Percentiles rank a stretch among this genome's conserved stretches.
Evolutionary conservation across 805 yeast genomes (phyloP).

Genomic region (Starmerella floricola): DNA sequence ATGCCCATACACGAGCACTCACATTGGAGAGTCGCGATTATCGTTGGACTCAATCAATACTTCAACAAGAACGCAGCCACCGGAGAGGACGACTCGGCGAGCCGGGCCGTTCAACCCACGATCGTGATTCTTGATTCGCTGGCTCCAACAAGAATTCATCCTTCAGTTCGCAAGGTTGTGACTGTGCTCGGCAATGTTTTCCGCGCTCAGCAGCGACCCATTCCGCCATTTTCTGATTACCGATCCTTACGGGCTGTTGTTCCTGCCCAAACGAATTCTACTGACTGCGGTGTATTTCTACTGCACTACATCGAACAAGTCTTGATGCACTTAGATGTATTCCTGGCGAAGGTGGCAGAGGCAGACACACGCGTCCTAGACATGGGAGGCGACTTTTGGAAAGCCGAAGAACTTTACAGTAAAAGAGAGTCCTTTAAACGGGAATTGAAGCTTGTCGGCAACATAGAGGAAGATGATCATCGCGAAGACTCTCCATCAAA

Average conservation of each 20-base stretch:
- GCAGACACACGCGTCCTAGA: slow-evolving; percentile 1
- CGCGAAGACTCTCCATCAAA: too few relatives aligned
- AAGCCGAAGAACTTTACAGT: slow-evolving; percentile 9
- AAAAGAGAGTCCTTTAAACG: slow-evolving; percentile 13
- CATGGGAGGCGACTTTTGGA: slow-evolving; percentile 15
- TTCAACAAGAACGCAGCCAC: too few relatives aligned
- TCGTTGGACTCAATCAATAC: slow-evolving; percentile 27
- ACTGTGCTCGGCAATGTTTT: slow-evolving; percentile 9
- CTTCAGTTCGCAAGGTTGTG: slow-evolving; percentile 14
- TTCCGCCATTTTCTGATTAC: slow-evolving; percentile 44
- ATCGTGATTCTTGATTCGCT: slow-evolving; percentile 69
- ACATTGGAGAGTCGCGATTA: slow-evolving; percentile 83
- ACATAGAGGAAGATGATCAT: slow-evolving; percentile 6
- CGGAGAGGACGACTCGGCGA: too few relatives aligned
- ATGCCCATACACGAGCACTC: slow-evolving; percentile 69
- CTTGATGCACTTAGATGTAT: slow-evolving; percentile 37
- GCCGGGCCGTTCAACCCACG: slow-evolving; percentile 29
- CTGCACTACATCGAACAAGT: slow-evolving; percentile 58
- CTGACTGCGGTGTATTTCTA: slow-evolving; percentile 92
- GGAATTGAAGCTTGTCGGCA: slow-evolving; percentile 8
- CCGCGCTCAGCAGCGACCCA: slow-evolving; percentile 24
- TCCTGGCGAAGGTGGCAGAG: slow-evolving; percentile 23
- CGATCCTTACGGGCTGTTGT: slow-evolving; percentile 41
- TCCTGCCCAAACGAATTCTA: slow-evolving; percentile 75
- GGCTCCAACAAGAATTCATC: slow-evolving; percentile 23